Conservation (phyloP, 2,329 filamentous ascomycete species). For the Thyridium curvatum region DNA sequence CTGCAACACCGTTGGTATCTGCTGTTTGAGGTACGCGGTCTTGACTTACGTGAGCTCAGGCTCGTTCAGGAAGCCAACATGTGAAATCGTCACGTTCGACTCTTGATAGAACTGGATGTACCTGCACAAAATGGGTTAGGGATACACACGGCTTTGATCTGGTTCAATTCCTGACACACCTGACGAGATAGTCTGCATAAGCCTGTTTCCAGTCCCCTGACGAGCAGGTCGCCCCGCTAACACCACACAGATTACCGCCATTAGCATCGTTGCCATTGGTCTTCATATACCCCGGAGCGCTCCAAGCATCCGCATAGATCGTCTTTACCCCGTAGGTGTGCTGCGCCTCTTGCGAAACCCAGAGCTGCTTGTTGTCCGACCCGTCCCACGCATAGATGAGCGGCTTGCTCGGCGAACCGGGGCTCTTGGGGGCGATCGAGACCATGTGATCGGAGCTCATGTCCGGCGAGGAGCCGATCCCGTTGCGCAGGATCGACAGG, state of each 20-base stretch:
- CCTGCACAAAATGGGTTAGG: not conserved
- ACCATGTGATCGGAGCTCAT: conserved; percentile 14
- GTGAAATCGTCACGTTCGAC: conserved; percentile 15
- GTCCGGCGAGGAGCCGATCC: conserved; percentile 22
- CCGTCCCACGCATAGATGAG: conserved; percentile 33
- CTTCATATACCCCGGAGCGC: conserved; percentile 35
- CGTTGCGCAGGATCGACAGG: conserved; percentile 32
- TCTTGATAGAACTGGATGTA: conserved; percentile 12
- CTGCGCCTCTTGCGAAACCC: conserved; percentile 35
- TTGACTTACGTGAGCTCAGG: conserved; percentile 15
- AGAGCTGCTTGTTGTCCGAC: conserved; percentile 38
- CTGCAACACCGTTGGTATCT: not conserved
- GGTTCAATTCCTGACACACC: too few relatives aligned
- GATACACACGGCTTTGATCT: too few relatives aligned
- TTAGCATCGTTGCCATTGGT: conserved; percentile 26
- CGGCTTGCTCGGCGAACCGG: conserved; percentile 23
- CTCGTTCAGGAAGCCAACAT: conserved; percentile 24
- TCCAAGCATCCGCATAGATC: conserved; percentile 32
- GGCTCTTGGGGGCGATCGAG: conserved; percentile 29
- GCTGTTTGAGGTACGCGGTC: too few relatives aligned
- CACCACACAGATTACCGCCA: conserved; percentile 29
- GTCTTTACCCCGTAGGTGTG: conserved; percentile 22
- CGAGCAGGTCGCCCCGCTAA: conserved; percentile 18
- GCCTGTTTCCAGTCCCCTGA: conserved; percentile 32
- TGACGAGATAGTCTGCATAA: conserved; percentile 34